Conservation (phyloP, 371 early-diverging fungal species). For the Mucor piriformis region DNA sequence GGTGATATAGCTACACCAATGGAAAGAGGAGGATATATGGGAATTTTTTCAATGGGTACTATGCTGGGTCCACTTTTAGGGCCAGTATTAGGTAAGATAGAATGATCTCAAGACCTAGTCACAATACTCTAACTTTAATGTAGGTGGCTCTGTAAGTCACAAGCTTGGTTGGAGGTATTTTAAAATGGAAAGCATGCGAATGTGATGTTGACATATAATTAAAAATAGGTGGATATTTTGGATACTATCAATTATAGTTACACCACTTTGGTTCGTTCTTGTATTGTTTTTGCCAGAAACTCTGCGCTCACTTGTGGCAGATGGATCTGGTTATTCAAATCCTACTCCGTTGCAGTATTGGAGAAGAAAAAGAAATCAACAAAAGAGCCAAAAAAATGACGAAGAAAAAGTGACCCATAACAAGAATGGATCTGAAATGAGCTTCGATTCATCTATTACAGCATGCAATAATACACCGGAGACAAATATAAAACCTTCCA, state of each 20-base stretch:
- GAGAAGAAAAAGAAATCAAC: slow-evolving; percentile 3
- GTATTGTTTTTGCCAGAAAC: slow-evolving; percentile 68
- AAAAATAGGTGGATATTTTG: slow-evolving; percentile 63
- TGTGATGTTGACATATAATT: too few relatives aligned
- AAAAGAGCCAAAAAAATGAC: background rate
- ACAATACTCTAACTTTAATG: background rate
- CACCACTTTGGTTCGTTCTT: slow-evolving; percentile 46
- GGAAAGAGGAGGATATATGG: slow-evolving; percentile 69
- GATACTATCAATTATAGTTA: slow-evolving; percentile 55
- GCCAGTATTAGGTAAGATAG: background rate
- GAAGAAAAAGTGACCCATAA: background rate
- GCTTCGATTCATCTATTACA: background rate
- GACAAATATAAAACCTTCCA: background rate
- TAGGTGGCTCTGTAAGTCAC: slow-evolving; percentile 38
- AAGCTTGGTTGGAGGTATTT: slow-evolving; percentile 37
- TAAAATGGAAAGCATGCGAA: background rate
- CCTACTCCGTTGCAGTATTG: slow-evolving; percentile 28
- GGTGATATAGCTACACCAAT: slow-evolving; percentile 62
- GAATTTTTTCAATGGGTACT: slow-evolving; percentile 51
- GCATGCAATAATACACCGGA: background rate
- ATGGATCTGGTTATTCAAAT: slow-evolving; percentile 32
- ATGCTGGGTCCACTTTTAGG: slow-evolving; percentile 52
- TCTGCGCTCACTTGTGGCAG: slow-evolving; percentile 43
- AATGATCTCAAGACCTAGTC: background rate
- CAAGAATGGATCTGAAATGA: background rate